A percentile compares a stretch with the other conserved stretches of the same genome.
phyloP scores from a whole-genome alignment of 768 basidiomycete genomes.

The Boletus sp. region DNA sequence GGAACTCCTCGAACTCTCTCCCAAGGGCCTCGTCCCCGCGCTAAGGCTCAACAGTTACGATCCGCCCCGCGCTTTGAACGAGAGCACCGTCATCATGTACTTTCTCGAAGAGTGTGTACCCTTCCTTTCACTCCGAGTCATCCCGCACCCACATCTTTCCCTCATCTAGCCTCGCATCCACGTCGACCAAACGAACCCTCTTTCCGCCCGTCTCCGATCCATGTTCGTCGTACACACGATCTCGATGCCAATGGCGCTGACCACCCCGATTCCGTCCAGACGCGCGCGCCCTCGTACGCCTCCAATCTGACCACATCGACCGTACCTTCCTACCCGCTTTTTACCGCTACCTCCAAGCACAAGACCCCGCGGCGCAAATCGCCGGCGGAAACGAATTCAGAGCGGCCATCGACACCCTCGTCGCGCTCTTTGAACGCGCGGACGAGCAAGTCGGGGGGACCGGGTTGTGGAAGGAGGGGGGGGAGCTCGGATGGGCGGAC shows the following conservation, averaged over 20 bases:
- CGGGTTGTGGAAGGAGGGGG: conserved; percentile 61
- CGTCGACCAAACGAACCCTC: conserved; percentile 48
- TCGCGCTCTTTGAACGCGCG: conserved; percentile 50
- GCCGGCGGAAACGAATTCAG: conserved; percentile 53
- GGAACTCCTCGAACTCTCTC: conserved; percentile 77
- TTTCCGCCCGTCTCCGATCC: conserved; percentile 58
- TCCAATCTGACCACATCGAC: conserved; percentile 67
- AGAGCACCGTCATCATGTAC: conserved; percentile 77
- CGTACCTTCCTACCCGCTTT: conserved; percentile 67
- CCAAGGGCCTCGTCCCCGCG: conserved; percentile 79
- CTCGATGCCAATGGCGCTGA: background rate
- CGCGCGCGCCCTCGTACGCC: conserved; percentile 62
- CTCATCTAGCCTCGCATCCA: conserved; percentile 45
- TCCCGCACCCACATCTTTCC: too few relatives aligned
- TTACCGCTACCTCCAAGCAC: conserved; percentile 73
- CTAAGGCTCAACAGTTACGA: conserved; percentile 51
- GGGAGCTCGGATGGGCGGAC: conserved; percentile 60
- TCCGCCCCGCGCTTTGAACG: conserved; percentile 66
- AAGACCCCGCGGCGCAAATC: conserved; percentile 53
- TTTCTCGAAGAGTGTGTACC: conserved; percentile 69
- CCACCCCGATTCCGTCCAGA: conserved; percentile 37
- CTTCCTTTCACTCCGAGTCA: background rate
- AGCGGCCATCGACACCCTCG: conserved; percentile 48
- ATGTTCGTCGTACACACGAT: conserved; percentile 40
- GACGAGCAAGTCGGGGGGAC: conserved; percentile 48